Conservation (phyloP, 768 basidiomycete genomes). For the Panellus pusillus region DNA sequence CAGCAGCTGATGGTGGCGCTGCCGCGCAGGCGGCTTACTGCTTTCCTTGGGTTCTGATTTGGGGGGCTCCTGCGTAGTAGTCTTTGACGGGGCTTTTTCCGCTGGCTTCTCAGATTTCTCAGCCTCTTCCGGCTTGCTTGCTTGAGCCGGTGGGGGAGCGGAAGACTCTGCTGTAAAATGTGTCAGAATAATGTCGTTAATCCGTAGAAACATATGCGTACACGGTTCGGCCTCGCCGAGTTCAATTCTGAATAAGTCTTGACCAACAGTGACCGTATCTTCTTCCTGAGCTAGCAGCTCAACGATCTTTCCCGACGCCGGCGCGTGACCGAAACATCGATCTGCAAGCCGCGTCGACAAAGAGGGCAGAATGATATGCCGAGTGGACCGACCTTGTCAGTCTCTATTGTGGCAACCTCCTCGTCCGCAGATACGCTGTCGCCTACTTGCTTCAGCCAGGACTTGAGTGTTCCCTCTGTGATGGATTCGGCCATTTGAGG, state of each 20-base stretch:
- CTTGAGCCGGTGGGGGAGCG: conserved; percentile 32
- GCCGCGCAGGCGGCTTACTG: conserved; percentile 20
- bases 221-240: conserved; percentile 65
- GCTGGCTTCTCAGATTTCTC: conserved; percentile 43
- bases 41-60: conserved; percentile 27
- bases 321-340: conserved; percentile 95
- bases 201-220: conserved; percentile 29
- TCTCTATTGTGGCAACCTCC: conserved; percentile 97
- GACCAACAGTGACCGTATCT: conserved; percentile 91
- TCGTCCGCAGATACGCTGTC: conserved; percentile 90
- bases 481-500: conserved; percentile 99
- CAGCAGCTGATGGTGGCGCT: conserved; percentile 32
- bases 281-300: conserved; percentile 89
- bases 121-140: conserved; percentile 38
- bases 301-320: conserved; percentile 81
- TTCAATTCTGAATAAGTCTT: conserved; percentile 91
- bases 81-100: conserved; percentile 31
- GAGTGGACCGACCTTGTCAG: conserved; percentile 76
- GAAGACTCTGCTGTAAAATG: conserved; percentile 24
- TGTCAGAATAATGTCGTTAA: neutral
- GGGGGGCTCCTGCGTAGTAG: conserved; percentile 26
- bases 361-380: conserved; percentile 1
- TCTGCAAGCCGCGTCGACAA: conserved; percentile 46
- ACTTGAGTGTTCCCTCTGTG: conserved; percentile 93
- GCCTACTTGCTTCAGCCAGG: conserved; percentile 92